Conservation (phyloP, 306 rosid genomes). For the Gynostemma pentaphyllum region DNA sequence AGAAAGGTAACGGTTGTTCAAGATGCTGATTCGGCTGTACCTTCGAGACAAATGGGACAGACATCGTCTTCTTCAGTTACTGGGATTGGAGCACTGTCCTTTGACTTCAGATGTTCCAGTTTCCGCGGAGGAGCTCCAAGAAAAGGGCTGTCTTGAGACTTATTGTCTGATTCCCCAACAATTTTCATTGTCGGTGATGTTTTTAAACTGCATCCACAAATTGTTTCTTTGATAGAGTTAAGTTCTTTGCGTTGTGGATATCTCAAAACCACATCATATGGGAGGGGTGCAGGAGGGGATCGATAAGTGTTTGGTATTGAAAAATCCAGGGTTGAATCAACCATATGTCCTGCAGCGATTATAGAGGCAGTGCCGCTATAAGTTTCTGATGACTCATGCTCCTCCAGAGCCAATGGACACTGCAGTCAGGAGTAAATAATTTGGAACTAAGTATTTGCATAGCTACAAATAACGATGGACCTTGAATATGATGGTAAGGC, state of each 20-base stretch:
- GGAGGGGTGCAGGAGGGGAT: conserved; percentile 74
- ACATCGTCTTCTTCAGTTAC: conserved; percentile 60
- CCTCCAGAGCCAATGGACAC: conserved; percentile 58
- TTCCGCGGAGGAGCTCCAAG: conserved; percentile 28
- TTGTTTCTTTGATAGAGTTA: conserved; percentile 37
- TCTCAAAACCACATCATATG: conserved; percentile 54
- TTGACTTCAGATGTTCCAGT: conserved; percentile 28
- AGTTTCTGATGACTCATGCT: conserved; percentile 35
- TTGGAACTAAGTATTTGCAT: conserved; percentile 3
- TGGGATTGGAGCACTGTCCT: conserved; percentile 13
- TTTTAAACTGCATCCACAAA: conserved; percentile 39
- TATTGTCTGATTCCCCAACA: conserved; percentile 39
- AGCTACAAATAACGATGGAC: not conserved
- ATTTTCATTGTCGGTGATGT: conserved; percentile 40
- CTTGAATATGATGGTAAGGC: conserved; percentile 13
- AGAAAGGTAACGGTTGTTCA: conserved; percentile 1
- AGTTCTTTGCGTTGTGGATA: conserved; percentile 37
- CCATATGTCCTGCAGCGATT: conserved; percentile 41
- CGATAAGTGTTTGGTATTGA: conserved; percentile 66
- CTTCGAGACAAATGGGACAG: conserved; percentile 90
- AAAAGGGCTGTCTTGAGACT: conserved; percentile 32
- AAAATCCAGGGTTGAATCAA: conserved; percentile 35
- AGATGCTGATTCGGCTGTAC: conserved; percentile 17
- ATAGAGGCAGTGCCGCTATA: conserved; percentile 25
- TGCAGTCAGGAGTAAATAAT: conserved; percentile 20